phyloP scores from a whole-genome alignment of 257 asterid species.

The Catharanthus roseus region DNA sequence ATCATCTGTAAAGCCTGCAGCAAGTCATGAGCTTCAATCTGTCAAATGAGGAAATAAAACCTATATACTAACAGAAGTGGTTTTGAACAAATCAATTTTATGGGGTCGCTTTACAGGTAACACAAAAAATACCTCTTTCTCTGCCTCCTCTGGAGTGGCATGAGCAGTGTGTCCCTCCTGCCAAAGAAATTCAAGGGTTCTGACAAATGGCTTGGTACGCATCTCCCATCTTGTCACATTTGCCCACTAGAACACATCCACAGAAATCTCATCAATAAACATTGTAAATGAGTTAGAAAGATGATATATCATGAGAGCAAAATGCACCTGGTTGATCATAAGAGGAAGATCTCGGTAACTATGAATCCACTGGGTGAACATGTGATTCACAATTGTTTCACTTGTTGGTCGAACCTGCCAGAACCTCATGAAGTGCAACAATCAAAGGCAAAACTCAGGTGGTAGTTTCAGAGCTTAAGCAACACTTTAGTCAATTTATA shows the following conservation, averaged over 20 bases:
- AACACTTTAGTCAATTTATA: slow-evolving; percentile 8
- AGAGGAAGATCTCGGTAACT: slow-evolving; percentile 99
- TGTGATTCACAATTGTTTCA: slow-evolving; percentile 98
- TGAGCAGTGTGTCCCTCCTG: slow-evolving; percentile 99
- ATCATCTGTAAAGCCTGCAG: slow-evolving; percentile 98
- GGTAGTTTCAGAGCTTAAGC: slow-evolving; percentile 21
- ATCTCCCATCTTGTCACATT: slow-evolving; percentile 99
- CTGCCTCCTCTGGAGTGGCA: slow-evolving; percentile 89
- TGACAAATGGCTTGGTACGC: slow-evolving; percentile 94
- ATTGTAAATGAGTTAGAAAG: slow-evolving; percentile 7
- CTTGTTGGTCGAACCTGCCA: slow-evolving; percentile 99
- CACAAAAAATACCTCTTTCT: slow-evolving; percentile 61
- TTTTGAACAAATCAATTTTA: not conserved
- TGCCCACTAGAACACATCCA: slow-evolving; percentile 66
- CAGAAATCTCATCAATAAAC: slow-evolving; percentile 5
- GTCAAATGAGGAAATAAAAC: slow-evolving; percentile 26
- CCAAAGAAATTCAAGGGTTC: slow-evolving; percentile 97
- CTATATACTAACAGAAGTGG: not conserved
- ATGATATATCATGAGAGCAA: slow-evolving; percentile 14
- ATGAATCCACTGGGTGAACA: slow-evolving; percentile 99
- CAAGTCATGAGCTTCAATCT: slow-evolving; percentile 23
- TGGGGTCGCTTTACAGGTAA: slow-evolving; percentile 4
- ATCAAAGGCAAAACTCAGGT: slow-evolving; percentile 58
- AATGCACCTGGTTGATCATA: slow-evolving; percentile 88
- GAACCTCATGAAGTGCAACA: slow-evolving; percentile 70